Percentiles rank a stretch among this genome's conserved stretches.
Evolutionary conservation across 495 filamentous ascomycete genomes (phyloP).

Genomic region (Tuber aestivum): DNA sequence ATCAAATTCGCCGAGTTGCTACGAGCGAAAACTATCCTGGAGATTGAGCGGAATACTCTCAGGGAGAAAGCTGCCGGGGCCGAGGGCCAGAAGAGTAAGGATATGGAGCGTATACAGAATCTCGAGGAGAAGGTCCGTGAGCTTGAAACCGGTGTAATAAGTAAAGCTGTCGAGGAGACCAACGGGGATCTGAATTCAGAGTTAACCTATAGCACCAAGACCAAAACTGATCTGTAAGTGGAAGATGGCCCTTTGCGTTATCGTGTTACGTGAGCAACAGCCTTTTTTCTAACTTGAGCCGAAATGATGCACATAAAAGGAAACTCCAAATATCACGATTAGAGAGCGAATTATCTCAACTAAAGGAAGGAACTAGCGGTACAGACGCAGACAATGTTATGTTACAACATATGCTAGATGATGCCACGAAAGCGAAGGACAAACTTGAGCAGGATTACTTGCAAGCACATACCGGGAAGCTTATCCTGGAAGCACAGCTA

Average conservation of each 20-base stretch:
- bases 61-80: slow-evolving; percentile 39
- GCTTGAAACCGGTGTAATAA: slow-evolving; percentile 51
- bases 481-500: slow-evolving; percentile 43
- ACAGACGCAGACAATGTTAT: slow-evolving; percentile 38
- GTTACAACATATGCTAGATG: slow-evolving; percentile 39
- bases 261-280: slow-evolving; percentile 1
- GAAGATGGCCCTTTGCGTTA: not conserved
- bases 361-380: slow-evolving; percentile 35
- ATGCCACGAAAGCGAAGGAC: slow-evolving; percentile 36
- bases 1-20: slow-evolving; percentile 35
- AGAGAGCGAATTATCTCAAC: slow-evolving; percentile 37
- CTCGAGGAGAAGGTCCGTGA: slow-evolving; percentile 53
- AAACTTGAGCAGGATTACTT: slow-evolving; percentile 43
- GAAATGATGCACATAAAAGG: slow-evolving; percentile 6
- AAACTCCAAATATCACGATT: slow-evolving; percentile 40
- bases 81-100: slow-evolving; percentile 40
- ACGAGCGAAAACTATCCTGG: slow-evolving; percentile 31
- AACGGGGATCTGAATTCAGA: slow-evolving; percentile 42
- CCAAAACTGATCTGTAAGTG: slow-evolving; percentile 39
- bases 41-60: slow-evolving; percentile 36
- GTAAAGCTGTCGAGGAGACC: slow-evolving; percentile 26
- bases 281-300: slow-evolving; percentile 13
- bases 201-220: slow-evolving; percentile 35
- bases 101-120: slow-evolving; percentile 44
- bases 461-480: slow-evolving; percentile 39